Conservation (phyloP, 768 basidiomycete genomes). For the Serendipita sp. region DNA sequence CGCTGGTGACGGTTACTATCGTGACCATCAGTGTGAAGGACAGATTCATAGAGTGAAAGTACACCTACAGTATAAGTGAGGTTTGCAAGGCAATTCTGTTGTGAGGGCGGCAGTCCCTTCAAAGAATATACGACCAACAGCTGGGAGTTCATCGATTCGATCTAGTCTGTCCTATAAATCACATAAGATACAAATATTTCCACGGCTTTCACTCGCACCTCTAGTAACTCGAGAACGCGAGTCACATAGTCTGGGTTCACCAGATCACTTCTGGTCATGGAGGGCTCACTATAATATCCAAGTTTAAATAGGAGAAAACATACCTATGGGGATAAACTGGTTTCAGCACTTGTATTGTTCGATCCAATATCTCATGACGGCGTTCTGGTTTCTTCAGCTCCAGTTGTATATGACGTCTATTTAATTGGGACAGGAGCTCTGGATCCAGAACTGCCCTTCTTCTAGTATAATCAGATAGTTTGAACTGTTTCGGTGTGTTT, state of each 20-base stretch:
- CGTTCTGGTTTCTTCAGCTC: slow-evolving; percentile 34
- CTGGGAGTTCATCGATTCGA: neutral
- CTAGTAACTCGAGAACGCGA: slow-evolving; percentile 41
- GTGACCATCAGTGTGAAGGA: neutral
- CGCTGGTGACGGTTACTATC: neutral
- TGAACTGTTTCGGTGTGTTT: slow-evolving; percentile 36
- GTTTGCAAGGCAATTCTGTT: neutral
- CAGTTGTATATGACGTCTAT: slow-evolving; percentile 66
- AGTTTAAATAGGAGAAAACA: neutral
- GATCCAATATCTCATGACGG: slow-evolving; percentile 34
- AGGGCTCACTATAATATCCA: neutral
- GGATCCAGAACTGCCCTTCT: slow-evolving; percentile 70
- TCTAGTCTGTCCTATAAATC: neutral
- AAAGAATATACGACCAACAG: neutral
- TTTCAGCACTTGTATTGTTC: slow-evolving; percentile 37
- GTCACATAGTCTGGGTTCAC: slow-evolving; percentile 37
- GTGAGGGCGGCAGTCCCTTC: neutral
- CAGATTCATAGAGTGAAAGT: neutral
- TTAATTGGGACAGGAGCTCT: slow-evolving; percentile 67
- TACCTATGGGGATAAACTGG: slow-evolving; percentile 45
- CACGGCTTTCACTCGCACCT: slow-evolving; percentile 25
- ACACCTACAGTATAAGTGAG: neutral
- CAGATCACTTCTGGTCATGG: neutral
- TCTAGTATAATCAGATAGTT: slow-evolving; percentile 58
- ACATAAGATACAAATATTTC: slow-evolving; percentile 4